Base-by-base conservation (phyloP, 1,284 basidiomycete species). In the Agaricales sp. region DNA sequence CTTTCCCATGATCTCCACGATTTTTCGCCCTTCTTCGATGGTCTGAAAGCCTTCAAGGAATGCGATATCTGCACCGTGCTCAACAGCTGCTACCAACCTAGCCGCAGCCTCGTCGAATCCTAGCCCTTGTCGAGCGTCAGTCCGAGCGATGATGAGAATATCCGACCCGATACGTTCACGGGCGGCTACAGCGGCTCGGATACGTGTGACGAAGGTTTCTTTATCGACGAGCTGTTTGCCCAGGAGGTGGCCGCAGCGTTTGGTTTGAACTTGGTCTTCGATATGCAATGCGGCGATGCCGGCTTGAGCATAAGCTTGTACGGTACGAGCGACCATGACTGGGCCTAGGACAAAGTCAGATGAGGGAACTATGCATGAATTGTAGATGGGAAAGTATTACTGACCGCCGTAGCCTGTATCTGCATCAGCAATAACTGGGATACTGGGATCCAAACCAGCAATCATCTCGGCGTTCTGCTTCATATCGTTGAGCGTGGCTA, bases 401-500 rank as follows among this genome's bases (percentile, higher is more conserved):
- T n/a, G n/a, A 44, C 54, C 51, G 16, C 30, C 30, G 30, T 43
- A 64, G 50, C 74, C 72, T 19, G 72, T 74, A 53, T 75, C 71
- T 4, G 73, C 73, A 51, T 75, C 73, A 14, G 70, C 70, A 50
- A 74, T 73, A 13, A 75, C 54, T 16, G 67, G 66, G 11, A 61
- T 58, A 13, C 56, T 51, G 20, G 66, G 65, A 25, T 62, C 55
- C 13, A 71, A 53, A 20, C 64, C 59, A 19, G 65, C 64, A 50
- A 71, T 65, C 66, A 69, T 70, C 12, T 59, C 58, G 4, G 68
- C 69, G 43, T 64, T 66, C 57, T 67, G 51, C 39, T 37, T 80
- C 55, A 88, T 87, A 59, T 90, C 87, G 55, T 85, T 85, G 57
- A 87, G 62, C n/a, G 83, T 86, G 1, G 86, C 81, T 55, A 90